Evolutionary conservation across 768 basidiomycete genomes (phyloP).

Genomic region (Naematelia encephala): DNA sequence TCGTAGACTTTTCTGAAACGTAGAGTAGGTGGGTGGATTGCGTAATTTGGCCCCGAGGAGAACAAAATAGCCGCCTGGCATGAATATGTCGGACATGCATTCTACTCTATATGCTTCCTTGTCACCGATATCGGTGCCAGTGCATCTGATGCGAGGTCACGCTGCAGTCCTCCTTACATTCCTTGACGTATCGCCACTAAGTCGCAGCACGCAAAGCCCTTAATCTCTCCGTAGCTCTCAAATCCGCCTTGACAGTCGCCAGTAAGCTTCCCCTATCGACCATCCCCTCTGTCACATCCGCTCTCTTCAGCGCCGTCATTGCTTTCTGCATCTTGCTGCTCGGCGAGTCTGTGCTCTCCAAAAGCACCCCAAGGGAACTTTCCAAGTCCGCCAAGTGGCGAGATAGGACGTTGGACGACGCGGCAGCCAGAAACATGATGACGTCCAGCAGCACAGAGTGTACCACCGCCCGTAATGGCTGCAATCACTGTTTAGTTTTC

Average conservation of each 20-base stretch:
- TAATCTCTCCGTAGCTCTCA: slow-evolving; percentile 29
- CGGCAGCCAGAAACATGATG: slow-evolving; percentile 23
- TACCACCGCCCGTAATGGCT: slow-evolving; percentile 30
- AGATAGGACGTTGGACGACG: slow-evolving; percentile 12
- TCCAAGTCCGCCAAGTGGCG: slow-evolving; percentile 12
- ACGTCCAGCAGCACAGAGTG: slow-evolving; percentile 37
- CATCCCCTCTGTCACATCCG: neutral
- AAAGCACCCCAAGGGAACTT: slow-evolving; percentile 12
- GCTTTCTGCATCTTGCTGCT: slow-evolving; percentile 23
- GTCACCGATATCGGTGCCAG: too few relatives aligned
- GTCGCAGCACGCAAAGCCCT: slow-evolving; percentile 15
- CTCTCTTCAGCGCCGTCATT: slow-evolving; percentile 10
- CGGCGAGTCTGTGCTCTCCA: neutral
- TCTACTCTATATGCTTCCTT: too few relatives aligned
- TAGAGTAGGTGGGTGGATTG: too few relatives aligned
- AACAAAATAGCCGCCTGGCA: too few relatives aligned
- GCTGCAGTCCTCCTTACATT: neutral
- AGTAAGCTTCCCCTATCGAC: slow-evolving; percentile 13
- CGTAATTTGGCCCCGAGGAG: too few relatives aligned
- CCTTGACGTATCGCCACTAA: too few relatives aligned
- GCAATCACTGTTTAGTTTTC: neutral
- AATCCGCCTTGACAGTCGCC: slow-evolving; percentile 18
- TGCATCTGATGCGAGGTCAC: too few relatives aligned
- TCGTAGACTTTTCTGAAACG: too few relatives aligned
- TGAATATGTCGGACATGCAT: too few relatives aligned